These are phyloP conservation scores for Erucastrum elatum DNA, from an alignment of 345 rosid genomes.

Conservation along the genomic window DNA sequence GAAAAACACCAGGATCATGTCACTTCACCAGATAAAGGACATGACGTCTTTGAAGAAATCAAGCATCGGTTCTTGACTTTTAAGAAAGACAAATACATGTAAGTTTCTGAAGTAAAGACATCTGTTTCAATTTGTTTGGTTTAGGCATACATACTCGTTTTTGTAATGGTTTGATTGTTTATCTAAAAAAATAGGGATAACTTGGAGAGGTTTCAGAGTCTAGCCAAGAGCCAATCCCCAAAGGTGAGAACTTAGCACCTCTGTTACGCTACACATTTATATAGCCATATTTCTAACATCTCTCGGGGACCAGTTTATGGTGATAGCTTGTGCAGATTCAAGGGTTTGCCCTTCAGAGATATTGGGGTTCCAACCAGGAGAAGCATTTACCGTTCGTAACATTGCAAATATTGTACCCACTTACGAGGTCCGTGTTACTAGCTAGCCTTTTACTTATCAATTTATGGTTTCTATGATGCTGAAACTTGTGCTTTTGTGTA, in stretches of 20 bases:
- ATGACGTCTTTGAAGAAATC: slow-evolving; percentile 58
- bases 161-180: slow-evolving; percentile 4
- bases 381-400: slow-evolving; percentile 79
- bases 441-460: background rate
- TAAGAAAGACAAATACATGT: slow-evolving; percentile 68
- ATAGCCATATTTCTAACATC: slow-evolving; percentile 28
- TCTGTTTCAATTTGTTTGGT: background rate
- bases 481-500: slow-evolving; percentile 37
- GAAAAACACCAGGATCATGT: slow-evolving; percentile 2
- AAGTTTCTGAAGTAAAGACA: slow-evolving; percentile 34
- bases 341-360: slow-evolving; percentile 86
- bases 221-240: slow-evolving; percentile 71
- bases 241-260: slow-evolving; percentile 46
- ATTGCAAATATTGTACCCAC: slow-evolving; percentile 82
- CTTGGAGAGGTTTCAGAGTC: slow-evolving; percentile 57
- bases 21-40: slow-evolving; percentile 17
- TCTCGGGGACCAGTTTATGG: slow-evolving; percentile 67
- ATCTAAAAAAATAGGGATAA: slow-evolving; percentile 53
- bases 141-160: background rate
- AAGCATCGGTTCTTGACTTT: slow-evolving; percentile 64
- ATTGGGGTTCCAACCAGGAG: slow-evolving; percentile 90
- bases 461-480: background rate
- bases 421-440: slow-evolving; percentile 51
- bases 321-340: slow-evolving; percentile 88
- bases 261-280: background rate